Conservation (phyloP, 208 protist genomes). For the Trypanosoma boissoni region DNA sequence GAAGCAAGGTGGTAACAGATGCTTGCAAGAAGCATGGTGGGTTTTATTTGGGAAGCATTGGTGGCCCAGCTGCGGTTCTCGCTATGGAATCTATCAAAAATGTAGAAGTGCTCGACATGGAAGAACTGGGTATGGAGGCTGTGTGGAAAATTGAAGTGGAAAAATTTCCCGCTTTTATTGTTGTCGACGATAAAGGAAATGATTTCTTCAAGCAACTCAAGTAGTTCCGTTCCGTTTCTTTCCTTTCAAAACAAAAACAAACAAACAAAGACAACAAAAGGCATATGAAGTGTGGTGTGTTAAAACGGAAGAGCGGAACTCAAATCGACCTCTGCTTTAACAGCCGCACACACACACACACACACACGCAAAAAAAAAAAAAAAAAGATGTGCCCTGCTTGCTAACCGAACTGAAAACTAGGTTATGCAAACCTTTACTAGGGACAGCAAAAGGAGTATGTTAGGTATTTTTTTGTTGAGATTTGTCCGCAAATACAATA, state of each 20-base stretch:
- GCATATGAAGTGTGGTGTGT: slow-evolving; percentile 11
- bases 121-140: slow-evolving; percentile 91
- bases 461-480: no score
- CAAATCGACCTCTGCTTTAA: background rate
- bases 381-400: no score
- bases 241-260: slow-evolving; percentile 3
- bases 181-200: slow-evolving; percentile 98
- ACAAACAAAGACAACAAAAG: background rate
- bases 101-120: slow-evolving; percentile 91
- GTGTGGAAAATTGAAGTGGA: slow-evolving; percentile 95
- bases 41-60: slow-evolving; percentile 97
- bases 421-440: no score
- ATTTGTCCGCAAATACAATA: no score
- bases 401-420: no score
- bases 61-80: slow-evolving; percentile 95
- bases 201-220: slow-evolving; percentile 93
- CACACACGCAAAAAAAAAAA: no score
- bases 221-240: slow-evolving; percentile 12
- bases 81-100: slow-evolving; percentile 92
- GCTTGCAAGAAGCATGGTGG: slow-evolving; percentile 95
- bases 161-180: slow-evolving; percentile 97
- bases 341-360: no score
- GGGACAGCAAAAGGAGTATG: no score
- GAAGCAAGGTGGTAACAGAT: slow-evolving; percentile 86
- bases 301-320: background rate